Evolutionary conservation across 495 filamentous ascomycete genomes (phyloP), one percentile per base, ranked within the genome.

Genomic region (Penicillium roqueforti): DNA sequence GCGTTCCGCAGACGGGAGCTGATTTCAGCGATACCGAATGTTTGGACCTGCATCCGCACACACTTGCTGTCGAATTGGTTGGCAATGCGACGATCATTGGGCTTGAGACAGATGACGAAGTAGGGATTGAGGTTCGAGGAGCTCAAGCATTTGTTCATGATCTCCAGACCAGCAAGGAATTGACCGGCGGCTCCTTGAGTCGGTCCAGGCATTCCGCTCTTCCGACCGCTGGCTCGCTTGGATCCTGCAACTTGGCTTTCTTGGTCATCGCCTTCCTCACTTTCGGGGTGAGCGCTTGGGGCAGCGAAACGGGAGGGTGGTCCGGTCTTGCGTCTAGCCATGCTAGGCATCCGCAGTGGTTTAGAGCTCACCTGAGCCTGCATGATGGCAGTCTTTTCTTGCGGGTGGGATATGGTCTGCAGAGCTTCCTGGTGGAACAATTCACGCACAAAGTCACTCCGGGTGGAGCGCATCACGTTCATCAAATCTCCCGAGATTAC

Each of bases 41-140:
- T 95, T 68, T 97, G 92, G 4, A 98, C 82, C 71, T 98, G 93
- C 28, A 87, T 87, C 14, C 93, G 84, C 22, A 98, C 93, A 65
- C 92, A 97, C 70, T 98, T 97, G 76, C 91, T 96, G 68, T 98
- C 93, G 58, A 97, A 97, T 67, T 97, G 93, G 57, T 98, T 97
- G 46, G 93, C 92, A 57, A 98, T 98, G 23, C 92, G 86, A 18
- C 93, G 83, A 70, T 97, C 93, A 64, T 98, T 98, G 7, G 93
- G 93, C 70, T 98, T 97, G 46, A 98, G 75, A 60, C 93, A 97
- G 73, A 98, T 96, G 25, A 98, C 82, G 61, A 97, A 97, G 65
- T 97, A 98, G 13, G 88, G 83, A 63, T 97, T 98, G 9, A 89
- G 83, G 61, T 89, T 89, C 7, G 84, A 76, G 7, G 88, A 84